Evolutionary conservation across 371 early-diverging fungal species (phyloP).

Genomic region (Capniomyces stellatus): DNA sequence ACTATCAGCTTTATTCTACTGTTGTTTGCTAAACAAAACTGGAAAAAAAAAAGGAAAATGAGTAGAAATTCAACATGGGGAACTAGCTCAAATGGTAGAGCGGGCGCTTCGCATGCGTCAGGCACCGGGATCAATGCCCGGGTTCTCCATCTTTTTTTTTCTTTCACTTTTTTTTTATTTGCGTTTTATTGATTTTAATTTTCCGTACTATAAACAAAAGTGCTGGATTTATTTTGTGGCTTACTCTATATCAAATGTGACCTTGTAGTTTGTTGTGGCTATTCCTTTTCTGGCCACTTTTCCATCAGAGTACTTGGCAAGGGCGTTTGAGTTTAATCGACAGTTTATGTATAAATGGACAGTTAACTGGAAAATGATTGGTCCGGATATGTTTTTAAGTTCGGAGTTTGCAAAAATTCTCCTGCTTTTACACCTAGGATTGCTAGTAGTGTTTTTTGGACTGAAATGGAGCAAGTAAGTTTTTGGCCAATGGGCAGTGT

Average conservation of each 20-base stretch:
- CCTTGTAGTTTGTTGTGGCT: slow-evolving; percentile 36
- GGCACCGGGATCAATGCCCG: slow-evolving; percentile 38
- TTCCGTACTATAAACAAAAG: no score
- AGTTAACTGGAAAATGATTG: slow-evolving; percentile 81
- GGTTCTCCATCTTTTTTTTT: background rate
- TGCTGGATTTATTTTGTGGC: no score
- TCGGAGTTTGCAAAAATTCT: slow-evolving; percentile 35
- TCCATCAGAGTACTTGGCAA: slow-evolving; percentile 42
- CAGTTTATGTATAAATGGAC: slow-evolving; percentile 80
- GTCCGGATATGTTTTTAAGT: slow-evolving; percentile 43
- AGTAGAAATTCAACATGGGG: slow-evolving; percentile 22
- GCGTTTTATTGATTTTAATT: background rate
- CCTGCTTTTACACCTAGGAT: slow-evolving; percentile 34
- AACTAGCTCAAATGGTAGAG: slow-evolving; percentile 46
- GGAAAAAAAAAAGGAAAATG: background rate
- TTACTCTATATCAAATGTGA: no score
- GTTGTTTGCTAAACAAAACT: background rate
- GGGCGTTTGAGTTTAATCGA: slow-evolving; percentile 74
- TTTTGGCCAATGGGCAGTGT: no score
- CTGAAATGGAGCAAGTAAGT: slow-evolving; percentile 20
- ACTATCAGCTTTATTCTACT: background rate
- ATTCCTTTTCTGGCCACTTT: slow-evolving; percentile 46
- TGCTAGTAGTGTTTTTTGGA: slow-evolving; percentile 38
- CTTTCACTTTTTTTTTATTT: background rate
- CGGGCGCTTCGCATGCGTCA: slow-evolving; percentile 47